These are phyloP conservation scores for Tremella yokohamensis DNA, from an alignment of 768 basidiomycete genomes.

Conservation along the genomic window DNA sequence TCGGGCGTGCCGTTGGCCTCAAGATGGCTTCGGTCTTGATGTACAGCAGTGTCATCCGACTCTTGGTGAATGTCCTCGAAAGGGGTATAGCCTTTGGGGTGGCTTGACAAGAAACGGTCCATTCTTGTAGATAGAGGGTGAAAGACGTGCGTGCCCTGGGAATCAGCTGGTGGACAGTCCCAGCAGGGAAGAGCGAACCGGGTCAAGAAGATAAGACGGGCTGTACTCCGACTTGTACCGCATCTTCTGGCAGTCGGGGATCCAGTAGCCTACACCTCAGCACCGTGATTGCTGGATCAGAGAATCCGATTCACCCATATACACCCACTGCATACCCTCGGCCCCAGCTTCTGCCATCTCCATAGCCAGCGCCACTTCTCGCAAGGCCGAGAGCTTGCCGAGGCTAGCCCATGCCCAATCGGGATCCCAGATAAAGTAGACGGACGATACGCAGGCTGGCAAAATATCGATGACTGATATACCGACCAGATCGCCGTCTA, in stretches of 20 bases:
- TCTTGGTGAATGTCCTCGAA: slow-evolving; percentile 54
- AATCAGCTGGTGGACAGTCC: neutral
- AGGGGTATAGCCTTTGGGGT: slow-evolving; percentile 56
- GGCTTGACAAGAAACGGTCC: slow-evolving; percentile 64
- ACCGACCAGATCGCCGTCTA: slow-evolving; percentile 78
- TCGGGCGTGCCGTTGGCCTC: slow-evolving; percentile 16
- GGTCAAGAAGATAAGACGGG: slow-evolving; percentile 83
- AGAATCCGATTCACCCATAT: slow-evolving; percentile 70
- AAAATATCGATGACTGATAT: slow-evolving; percentile 87
- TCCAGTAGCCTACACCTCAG: slow-evolving; percentile 70
- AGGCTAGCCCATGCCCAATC: slow-evolving; percentile 51
- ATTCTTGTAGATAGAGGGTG: slow-evolving; percentile 64
- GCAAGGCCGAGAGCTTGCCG: slow-evolving; percentile 67
- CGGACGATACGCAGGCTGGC: slow-evolving; percentile 72
- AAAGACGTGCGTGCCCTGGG: slow-evolving; percentile 74
- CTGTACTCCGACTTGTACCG: slow-evolving; percentile 88
- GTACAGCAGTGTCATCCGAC: neutral
- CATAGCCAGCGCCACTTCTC: slow-evolving; percentile 69
- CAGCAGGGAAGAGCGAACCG: slow-evolving; percentile 55
- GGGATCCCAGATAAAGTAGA: slow-evolving; percentile 84
- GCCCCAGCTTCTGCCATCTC: slow-evolving; percentile 73
- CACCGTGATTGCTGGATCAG: neutral
- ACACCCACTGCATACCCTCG: slow-evolving; percentile 63
- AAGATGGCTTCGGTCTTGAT: neutral
- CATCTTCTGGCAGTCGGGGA: slow-evolving; percentile 92